Percentiles rank a stretch among this genome's conserved stretches.
phyloP scores from a whole-genome alignment of 2,329 filamentous ascomycete species.

The Pseudocercospora musae region DNA sequence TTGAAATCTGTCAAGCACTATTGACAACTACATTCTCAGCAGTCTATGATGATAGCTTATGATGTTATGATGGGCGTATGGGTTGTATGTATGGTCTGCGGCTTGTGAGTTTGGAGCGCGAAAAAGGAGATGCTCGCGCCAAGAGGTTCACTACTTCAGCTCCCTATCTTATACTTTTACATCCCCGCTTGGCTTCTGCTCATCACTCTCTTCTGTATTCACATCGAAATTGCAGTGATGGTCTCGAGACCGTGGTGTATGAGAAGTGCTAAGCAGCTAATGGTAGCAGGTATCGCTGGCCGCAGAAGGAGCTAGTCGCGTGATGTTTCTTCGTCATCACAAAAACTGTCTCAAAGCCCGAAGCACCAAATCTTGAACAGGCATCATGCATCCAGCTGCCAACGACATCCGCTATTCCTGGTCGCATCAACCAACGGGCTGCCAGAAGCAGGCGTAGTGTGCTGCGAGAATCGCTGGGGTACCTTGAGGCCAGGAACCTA shows the following conservation, averaged over 20 bases:
- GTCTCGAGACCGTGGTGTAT: background rate
- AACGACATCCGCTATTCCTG: too few species aligned
- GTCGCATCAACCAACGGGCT: too few species aligned
- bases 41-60: slow-evolving; percentile 1
- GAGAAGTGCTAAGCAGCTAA: background rate
- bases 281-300: background rate
- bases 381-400: too few species aligned
- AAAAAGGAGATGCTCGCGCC: slow-evolving; percentile 2
- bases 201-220: background rate
- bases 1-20: background rate
- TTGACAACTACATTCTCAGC: background rate
- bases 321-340: background rate
- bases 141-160: slow-evolving; percentile 1
- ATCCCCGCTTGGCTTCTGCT: background rate
- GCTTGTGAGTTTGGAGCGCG: slow-evolving; percentile 3
- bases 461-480: too few species aligned
- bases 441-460: too few species aligned
- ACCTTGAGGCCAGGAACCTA: too few species aligned
- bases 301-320: background rate
- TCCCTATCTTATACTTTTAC: background rate
- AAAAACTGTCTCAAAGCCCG: too few species aligned
- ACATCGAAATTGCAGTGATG: background rate
- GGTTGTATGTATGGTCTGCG: slow-evolving; percentile 4
- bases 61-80: background rate
- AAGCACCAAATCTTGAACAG: too few species aligned